Base-by-base conservation (phyloP, 2,329 filamentous ascomycete genomes). In the Xylariaceae sp. region DNA sequence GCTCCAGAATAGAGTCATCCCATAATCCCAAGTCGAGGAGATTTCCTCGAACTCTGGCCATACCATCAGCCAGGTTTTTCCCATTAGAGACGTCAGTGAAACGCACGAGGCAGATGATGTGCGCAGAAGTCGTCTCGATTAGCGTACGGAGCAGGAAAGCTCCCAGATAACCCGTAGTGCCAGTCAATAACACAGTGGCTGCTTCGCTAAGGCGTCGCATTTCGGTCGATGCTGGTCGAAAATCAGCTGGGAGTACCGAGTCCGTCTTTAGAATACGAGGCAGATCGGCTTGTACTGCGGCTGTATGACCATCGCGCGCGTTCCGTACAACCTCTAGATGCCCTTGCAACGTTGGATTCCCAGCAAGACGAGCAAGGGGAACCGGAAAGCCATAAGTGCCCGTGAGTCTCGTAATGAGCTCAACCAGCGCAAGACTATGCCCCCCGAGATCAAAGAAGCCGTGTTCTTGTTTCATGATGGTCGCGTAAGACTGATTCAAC, bases 371-470 rank as follows among this genome's bases (percentile, higher is more conserved):
- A 48, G 80, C 81, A 16, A 92, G 77, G 2, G 87, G 85, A 1
- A 92, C 80, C 0, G 84, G 80, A 67, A 92, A 88, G 4, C 87
- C 87, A 63, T 89, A 90, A 0, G 79, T 79, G 54, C 81, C 81
- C 0, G 86, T 84, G 13, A 92, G 68, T 32, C 83, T 81, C 22
- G 83, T 84, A n/a, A 88, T 83, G 22, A 92, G 77, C 56, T 90
- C 86, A 0, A 88, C 88, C n/a, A 92, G 79, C 1, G 84, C 83
- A 49, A 92, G 72, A 0, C 87, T 91, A 69, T 92, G 88, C 0
- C 88, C 88, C 34, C 88, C 88, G 1, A 92, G 74, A 56, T 92
- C 88, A 66, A 92, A 92, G 70, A 92, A 92, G 67, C 85, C 86
- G 67, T 89, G 85, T 57, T 88, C 84, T 1, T 75, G 80, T 65